Conservation (phyloP, 495 filamentous ascomycete genomes). For the Aspergillus carlsbadensis region DNA sequence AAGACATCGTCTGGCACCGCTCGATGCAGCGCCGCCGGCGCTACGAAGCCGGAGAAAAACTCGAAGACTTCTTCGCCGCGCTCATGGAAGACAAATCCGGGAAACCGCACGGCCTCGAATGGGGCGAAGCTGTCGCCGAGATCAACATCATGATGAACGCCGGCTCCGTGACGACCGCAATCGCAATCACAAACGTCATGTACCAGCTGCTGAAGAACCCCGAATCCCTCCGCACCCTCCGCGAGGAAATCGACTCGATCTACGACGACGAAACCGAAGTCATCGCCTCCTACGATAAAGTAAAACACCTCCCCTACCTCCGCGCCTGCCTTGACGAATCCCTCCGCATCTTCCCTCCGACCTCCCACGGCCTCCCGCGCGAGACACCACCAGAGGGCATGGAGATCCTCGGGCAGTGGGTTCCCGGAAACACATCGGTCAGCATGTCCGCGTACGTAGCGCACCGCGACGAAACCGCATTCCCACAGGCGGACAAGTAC, state of each 20-base stretch:
- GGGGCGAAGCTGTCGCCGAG: slow-evolving; percentile 34
- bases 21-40: slow-evolving; percentile 35
- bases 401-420: slow-evolving; percentile 37
- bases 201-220: slow-evolving; percentile 58
- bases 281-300: slow-evolving; percentile 44
- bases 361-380: slow-evolving; percentile 35
- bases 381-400: slow-evolving; percentile 36
- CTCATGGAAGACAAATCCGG: slow-evolving; percentile 56
- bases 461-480: slow-evolving; percentile 32
- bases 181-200: slow-evolving; percentile 50
- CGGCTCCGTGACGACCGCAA: slow-evolving; percentile 55
- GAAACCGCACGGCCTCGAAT: slow-evolving; percentile 36
- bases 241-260: slow-evolving; percentile 54
- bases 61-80: slow-evolving; percentile 57
- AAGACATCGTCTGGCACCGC: slow-evolving; percentile 43
- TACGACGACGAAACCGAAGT: slow-evolving; percentile 30
- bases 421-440: slow-evolving; percentile 36
- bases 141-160: slow-evolving; percentile 50
- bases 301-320: slow-evolving; percentile 43
- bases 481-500: slow-evolving; percentile 32
- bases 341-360: slow-evolving; percentile 43
- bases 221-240: slow-evolving; percentile 47
- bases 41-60: slow-evolving; percentile 50
- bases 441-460: slow-evolving; percentile 32
- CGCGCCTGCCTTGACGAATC: slow-evolving; percentile 49